Base-by-base conservation (phyloP, 495 filamentous ascomycete species). In the Lophiotrema nucula region DNA sequence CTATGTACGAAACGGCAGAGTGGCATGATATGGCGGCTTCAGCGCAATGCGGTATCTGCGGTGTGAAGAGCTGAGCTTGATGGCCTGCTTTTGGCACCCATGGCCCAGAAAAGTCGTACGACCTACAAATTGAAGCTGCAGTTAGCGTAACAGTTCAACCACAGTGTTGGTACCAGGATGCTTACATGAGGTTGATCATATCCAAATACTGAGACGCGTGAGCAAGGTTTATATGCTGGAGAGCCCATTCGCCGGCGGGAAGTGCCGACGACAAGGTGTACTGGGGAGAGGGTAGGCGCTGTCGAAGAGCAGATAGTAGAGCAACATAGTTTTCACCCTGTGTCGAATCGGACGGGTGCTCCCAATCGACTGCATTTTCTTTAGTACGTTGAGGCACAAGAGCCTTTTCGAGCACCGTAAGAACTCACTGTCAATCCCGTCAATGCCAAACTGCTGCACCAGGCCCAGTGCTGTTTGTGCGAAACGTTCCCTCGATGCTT, bases 71-170 rank as follows among this genome's bases (percentile, higher is more conserved):
- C 67, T 92, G 88, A 16, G 89, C 83, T 33, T 95, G 90, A 70
- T 95, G 88, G 15, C 88, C 90, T 31, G 81, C 81, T 49, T 79
- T 74, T 38, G 76, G 68, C 2, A 81, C 78, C 90, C 90, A 93
- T 0, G 87, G 79, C 0, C 90, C 90, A n/a, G 80, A 81, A 70
- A 95, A 95, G 70, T 96, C 90, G 67, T 95, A 96, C 4, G 88
- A 80, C n/a, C n/a, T n/a, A n/a, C n/a, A n/a, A n/a, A n/a, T n/a
- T n/a, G n/a, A n/a, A n/a, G n/a, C n/a, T n/a, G n/a, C n/a, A n/a
- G n/a, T n/a, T n/a, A n/a, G n/a, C n/a, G n/a, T n/a, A n/a, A n/a
- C n/a, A n/a, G n/a, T n/a, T n/a, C n/a, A n/a, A n/a, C n/a, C n/a
- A n/a, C n/a, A n/a, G n/a, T n/a, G n/a, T n/a, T n/a, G n/a, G n/a